These are phyloP conservation scores for Daldinia eschscholtzii DNA, from an alignment of 2,329 filamentous ascomycete species.

Conservation along the genomic window DNA sequence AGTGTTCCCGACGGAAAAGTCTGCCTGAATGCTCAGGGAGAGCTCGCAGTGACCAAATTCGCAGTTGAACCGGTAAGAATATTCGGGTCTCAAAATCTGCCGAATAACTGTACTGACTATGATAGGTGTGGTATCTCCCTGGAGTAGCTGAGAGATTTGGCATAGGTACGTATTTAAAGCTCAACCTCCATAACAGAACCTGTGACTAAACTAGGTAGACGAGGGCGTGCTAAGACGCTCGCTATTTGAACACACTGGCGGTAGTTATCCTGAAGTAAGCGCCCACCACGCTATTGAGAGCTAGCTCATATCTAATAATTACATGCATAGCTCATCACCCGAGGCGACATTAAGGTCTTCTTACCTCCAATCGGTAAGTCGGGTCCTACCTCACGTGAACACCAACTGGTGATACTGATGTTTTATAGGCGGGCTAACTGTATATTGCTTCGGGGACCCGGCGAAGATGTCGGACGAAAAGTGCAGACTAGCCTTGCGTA, in stretches of 20 bases:
- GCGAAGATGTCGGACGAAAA: slow-evolving; percentile 92
- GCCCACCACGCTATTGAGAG: not conserved
- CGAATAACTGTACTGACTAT: slow-evolving; percentile 4
- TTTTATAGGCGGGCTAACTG: slow-evolving; percentile 80
- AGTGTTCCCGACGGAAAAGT: slow-evolving; percentile 85
- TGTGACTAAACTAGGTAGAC: slow-evolving; percentile 63
- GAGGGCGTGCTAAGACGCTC: slow-evolving; percentile 88
- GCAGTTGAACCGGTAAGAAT: slow-evolving; percentile 89
- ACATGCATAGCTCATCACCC: slow-evolving; percentile 79
- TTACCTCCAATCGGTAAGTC: slow-evolving; percentile 85
- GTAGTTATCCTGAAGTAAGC: slow-evolving; percentile 86
- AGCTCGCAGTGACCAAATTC: slow-evolving; percentile 94
- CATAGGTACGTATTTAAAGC: slow-evolving; percentile 69
- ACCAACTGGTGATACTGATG: slow-evolving; percentile 38
- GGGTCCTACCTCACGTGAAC: slow-evolving; percentile 5
- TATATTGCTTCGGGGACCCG: slow-evolving; percentile 96
- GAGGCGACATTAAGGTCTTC: slow-evolving; percentile 94
- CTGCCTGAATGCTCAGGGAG: slow-evolving; percentile 85
- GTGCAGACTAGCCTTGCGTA: slow-evolving; percentile 82
- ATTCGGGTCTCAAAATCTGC: slow-evolving; percentile 15
- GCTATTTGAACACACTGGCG: slow-evolving; percentile 94
- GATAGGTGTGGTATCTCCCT: slow-evolving; percentile 80
- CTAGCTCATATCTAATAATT: slow-evolving; percentile 42
- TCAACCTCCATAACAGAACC: not conserved
- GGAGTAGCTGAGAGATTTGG: slow-evolving; percentile 93